Conservation (phyloP, 192 early-diverging fungal genomes). For the Funneliformis geosporum region DNA sequence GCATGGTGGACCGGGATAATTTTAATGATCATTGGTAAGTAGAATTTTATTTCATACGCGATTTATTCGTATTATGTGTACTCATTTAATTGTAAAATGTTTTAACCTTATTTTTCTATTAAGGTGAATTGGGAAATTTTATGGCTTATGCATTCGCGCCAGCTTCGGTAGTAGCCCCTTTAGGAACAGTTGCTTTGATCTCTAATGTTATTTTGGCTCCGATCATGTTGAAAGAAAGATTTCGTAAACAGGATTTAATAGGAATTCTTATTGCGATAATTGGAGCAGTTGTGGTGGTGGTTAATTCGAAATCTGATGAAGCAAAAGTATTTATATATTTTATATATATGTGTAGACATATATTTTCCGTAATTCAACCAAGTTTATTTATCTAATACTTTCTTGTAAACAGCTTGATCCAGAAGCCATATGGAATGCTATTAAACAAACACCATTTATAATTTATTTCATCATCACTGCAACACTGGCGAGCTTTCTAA, state of each 20-base stretch:
- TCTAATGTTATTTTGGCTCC: conserved; percentile 73
- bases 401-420: conserved; percentile 42
- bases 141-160: conserved; percentile 75
- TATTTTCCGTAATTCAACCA: background rate
- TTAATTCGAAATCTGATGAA: conserved; percentile 61
- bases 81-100: background rate
- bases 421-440: conserved; percentile 50
- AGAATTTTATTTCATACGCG: conserved; percentile 27
- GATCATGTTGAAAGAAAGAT: conserved; percentile 63
- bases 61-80: background rate
- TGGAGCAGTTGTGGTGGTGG: conserved; percentile 64
- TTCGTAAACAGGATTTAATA: conserved; percentile 58
- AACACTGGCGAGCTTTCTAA: conserved; percentile 39
- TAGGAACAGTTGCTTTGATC: conserved; percentile 73
- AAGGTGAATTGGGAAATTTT: conserved; percentile 49
- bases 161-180: conserved; percentile 69
- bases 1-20: conserved; percentile 72
- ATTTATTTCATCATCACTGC: conserved; percentile 56
- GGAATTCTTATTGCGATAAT: conserved; percentile 64
- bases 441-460: conserved; percentile 52
- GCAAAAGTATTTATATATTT: conserved; percentile 43
- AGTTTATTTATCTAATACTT: conserved; percentile 9
- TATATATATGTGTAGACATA: background rate
- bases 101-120: background rate
- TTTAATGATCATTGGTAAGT: conserved; percentile 64